These are phyloP conservation scores for Microascus cirrosus DNA, from an alignment of 2,329 filamentous ascomycete species.

Conservation along the genomic window DNA sequence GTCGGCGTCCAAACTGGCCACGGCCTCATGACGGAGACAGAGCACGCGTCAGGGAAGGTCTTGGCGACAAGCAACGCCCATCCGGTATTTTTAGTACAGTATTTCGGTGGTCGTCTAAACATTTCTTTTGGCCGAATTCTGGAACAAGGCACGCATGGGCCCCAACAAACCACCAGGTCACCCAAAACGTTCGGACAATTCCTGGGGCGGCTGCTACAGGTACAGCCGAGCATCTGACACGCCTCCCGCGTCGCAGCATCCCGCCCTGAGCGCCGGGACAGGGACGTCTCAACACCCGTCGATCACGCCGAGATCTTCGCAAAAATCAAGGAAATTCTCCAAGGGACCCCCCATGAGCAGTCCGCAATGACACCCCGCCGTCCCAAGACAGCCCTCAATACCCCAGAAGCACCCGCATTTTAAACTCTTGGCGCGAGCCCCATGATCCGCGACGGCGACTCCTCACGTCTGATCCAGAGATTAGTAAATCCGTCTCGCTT, in stretches of 20 bases:
- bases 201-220: neutral
- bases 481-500: neutral
- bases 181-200: neutral
- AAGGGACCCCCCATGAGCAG: neutral
- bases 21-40: too few species aligned
- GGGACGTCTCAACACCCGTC: neutral
- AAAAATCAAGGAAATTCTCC: neutral
- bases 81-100: too few species aligned
- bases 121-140: too few species aligned
- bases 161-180: neutral
- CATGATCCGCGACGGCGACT: constrained; percentile 4
- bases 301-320: neutral
- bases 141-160: too few species aligned
- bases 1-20: too few species aligned
- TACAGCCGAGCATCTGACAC: neutral
- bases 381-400: neutral
- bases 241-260: neutral
- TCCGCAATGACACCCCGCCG: neutral
- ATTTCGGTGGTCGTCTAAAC: too few species aligned
- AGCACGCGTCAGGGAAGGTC: too few species aligned
- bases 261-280: neutral
- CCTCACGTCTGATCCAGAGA: constrained; percentile 3
- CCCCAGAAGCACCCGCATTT: neutral
- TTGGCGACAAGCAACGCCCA: too few species aligned
- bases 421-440: neutral